Evolutionary conservation across 2,329 filamentous ascomycete species (phyloP), one percentile per base, ranked within the genome.

Genomic region (Fusarium incarnatum): DNA sequence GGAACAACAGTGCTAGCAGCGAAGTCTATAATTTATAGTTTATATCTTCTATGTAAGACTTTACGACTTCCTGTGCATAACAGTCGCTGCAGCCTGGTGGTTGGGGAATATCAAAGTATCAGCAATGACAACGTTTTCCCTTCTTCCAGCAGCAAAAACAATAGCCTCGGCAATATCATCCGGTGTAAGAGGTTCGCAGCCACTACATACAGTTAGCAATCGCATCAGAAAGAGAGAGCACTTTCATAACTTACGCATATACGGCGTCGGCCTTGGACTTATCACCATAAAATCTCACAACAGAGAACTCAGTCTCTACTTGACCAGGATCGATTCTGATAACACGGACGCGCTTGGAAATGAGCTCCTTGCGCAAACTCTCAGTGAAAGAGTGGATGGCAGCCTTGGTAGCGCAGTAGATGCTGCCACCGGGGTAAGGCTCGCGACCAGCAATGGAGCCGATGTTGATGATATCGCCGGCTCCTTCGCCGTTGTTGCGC

Each of bases 401-500:
- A 12, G 94, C 93, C 82, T 97, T 97, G 63, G 92, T 94, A 1
- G 94, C 93, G 80, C 94, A 97, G 86, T 97, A 97, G 77, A 97
- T 96, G 78, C 90, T 90, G 28, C 94, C 94, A 46, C 94, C 93
- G 2, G 89, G 85, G 78, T 97, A 98, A 4, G 92, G 87, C 75
- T 97, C 94, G 50, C 94, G 88, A n/a, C 94, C 94, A 8, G 94
- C 94, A 76, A 97, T 94, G 68, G 91, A 94, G 61, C 94, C 94
- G 76, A 97, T 83, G 78, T 97, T 98, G 83, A 99, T 97, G 78
- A 99, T 94, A 78, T 98, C 95, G 72, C 95, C 95, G 23, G 87
- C 83, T 59, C 94, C 94, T 4, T 75, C 71, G 57, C 92, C 91
- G 58, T 94, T 86, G 78, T 82, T 88, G 81, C 87, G 92, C 76